Conservation (phyloP, 1,284 basidiomycete genomes). For the Ustilago xerochloae region DNA sequence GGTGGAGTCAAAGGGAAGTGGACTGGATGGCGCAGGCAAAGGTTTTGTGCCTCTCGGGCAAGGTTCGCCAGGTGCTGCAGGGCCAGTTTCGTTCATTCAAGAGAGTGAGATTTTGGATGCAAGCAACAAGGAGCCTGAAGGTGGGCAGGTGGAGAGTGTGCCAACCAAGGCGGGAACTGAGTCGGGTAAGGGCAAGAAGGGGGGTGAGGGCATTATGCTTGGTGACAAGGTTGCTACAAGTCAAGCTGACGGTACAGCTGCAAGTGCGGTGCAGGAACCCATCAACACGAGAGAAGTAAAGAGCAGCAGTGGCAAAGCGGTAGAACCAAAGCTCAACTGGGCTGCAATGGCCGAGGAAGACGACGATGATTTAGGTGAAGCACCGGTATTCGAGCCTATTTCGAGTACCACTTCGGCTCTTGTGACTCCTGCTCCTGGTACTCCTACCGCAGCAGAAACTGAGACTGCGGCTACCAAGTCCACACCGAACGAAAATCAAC, state of each 20-base stretch:
- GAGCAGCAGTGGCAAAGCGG: not conserved
- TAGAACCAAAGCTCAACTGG: slow-evolving; percentile 46
- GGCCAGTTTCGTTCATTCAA: slow-evolving; percentile 43
- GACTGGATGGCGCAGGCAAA: slow-evolving; percentile 22
- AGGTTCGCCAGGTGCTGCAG: slow-evolving; percentile 6
- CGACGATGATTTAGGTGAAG: slow-evolving; percentile 45
- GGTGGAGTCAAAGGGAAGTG: slow-evolving; percentile 2
- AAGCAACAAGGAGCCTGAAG: slow-evolving; percentile 24
- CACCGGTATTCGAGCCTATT: slow-evolving; percentile 37
- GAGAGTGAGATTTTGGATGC: slow-evolving; percentile 37
- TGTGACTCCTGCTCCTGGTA: slow-evolving; percentile 30
- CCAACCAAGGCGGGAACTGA: slow-evolving; percentile 7
- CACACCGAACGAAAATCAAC: not conserved
- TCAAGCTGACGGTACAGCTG: slow-evolving; percentile 27
- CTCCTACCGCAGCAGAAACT: slow-evolving; percentile 9
- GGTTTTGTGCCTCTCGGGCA: slow-evolving; percentile 17
- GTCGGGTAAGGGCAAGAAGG: slow-evolving; percentile 26
- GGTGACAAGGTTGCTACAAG: slow-evolving; percentile 9
- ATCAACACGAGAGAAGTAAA: slow-evolving; percentile 25
- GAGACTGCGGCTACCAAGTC: not conserved
- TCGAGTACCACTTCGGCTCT: slow-evolving; percentile 34
- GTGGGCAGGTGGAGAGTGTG: slow-evolving; percentile 25
- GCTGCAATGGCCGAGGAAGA: slow-evolving; percentile 49
- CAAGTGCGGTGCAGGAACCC: slow-evolving; percentile 25
- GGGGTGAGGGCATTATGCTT: slow-evolving; percentile 16